Evolutionary conservation across 2,329 filamentous ascomycete genomes (phyloP).

Genomic region (Tolypocladium nubicola): DNA sequence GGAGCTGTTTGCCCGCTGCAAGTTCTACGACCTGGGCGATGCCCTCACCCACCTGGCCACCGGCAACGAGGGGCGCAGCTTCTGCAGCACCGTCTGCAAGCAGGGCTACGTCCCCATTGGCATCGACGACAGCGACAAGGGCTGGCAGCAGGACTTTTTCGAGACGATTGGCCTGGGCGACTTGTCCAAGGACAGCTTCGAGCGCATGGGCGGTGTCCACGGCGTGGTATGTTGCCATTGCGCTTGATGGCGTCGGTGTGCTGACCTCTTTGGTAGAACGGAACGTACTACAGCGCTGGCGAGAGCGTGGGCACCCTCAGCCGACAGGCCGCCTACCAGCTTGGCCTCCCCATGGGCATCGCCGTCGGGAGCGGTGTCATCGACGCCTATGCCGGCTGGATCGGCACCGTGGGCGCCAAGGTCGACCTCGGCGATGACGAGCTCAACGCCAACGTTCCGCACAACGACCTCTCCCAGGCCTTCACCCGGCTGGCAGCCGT

Average conservation of each 20-base stretch:
- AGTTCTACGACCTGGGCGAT: constrained; percentile 92
- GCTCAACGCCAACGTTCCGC: constrained; percentile 54
- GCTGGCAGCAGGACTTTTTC: constrained; percentile 95
- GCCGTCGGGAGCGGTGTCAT: constrained; percentile 95
- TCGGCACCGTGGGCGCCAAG: constrained; percentile 96
- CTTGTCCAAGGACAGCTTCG: constrained; percentile 75
- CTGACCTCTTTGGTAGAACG: constrained; percentile 52
- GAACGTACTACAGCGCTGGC: constrained; percentile 81
- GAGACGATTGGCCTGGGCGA: constrained; percentile 78
- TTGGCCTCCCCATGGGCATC: constrained; percentile 78
- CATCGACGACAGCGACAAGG: constrained; percentile 92
- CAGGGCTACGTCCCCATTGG: constrained; percentile 96
- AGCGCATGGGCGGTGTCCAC: constrained; percentile 87
- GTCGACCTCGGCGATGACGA: constrained; percentile 61
- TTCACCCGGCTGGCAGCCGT: constrained; percentile 90
- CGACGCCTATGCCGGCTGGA: constrained; percentile 97
- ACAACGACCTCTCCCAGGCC: constrained; percentile 84
- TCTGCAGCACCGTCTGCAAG: constrained; percentile 94
- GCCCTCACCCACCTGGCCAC: constrained; percentile 91
- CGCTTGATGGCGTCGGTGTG: neutral
- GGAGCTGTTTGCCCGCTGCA: constrained; percentile 82
- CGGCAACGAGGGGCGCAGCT: constrained; percentile 82
- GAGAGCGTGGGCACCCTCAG: constrained; percentile 81
- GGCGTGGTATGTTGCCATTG: constrained; percentile 54
- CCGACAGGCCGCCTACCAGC: constrained; percentile 69